These are phyloP conservation scores for Aspergillus sp. DNA, from an alignment of 2,329 filamentous ascomycete species.

Conservation along the genomic window DNA sequence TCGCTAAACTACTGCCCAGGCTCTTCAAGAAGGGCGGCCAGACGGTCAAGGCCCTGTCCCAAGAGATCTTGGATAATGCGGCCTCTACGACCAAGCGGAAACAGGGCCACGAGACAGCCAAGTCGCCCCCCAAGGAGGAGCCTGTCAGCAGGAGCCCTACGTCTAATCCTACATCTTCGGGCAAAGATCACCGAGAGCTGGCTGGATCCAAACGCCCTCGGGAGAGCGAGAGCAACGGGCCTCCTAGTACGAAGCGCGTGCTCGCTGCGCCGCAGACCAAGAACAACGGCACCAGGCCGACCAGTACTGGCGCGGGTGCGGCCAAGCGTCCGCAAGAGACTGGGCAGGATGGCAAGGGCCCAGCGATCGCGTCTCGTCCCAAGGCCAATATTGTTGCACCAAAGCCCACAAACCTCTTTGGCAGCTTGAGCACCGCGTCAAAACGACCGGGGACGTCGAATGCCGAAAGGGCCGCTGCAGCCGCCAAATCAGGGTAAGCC, in stretches of 20 bases:
- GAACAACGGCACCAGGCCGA: slow-evolving; percentile 18
- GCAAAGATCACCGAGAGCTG: slow-evolving; percentile 13
- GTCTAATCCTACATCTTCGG: slow-evolving; percentile 6
- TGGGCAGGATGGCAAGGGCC: slow-evolving; percentile 22
- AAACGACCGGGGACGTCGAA: slow-evolving; percentile 44
- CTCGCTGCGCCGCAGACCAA: slow-evolving; percentile 28
- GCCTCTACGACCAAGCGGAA: slow-evolving; percentile 36
- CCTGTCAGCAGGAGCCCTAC: slow-evolving; percentile 17
- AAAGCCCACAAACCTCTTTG: slow-evolving; percentile 39
- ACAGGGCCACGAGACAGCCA: slow-evolving; percentile 24
- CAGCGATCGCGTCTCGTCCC: slow-evolving; percentile 21
- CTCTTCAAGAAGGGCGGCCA: slow-evolving; percentile 51
- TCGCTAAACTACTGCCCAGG: slow-evolving; percentile 48
- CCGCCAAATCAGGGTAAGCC: slow-evolving; percentile 28
- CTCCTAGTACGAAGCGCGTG: slow-evolving; percentile 30
- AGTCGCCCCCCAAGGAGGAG: slow-evolving; percentile 29
- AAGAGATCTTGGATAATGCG: slow-evolving; percentile 45
- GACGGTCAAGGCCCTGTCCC: slow-evolving; percentile 46
- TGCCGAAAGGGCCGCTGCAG: slow-evolving; percentile 38
- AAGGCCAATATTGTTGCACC: slow-evolving; percentile 32
- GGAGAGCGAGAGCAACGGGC: slow-evolving; percentile 27
- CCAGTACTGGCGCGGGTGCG: slow-evolving; percentile 12
- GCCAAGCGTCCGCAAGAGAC: slow-evolving; percentile 19
- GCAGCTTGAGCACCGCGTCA: slow-evolving; percentile 39
- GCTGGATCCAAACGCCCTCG: slow-evolving; percentile 31